phyloP scores from a whole-genome alignment of 371 early-diverging fungal species.

The Rhizopus sp. region DNA sequence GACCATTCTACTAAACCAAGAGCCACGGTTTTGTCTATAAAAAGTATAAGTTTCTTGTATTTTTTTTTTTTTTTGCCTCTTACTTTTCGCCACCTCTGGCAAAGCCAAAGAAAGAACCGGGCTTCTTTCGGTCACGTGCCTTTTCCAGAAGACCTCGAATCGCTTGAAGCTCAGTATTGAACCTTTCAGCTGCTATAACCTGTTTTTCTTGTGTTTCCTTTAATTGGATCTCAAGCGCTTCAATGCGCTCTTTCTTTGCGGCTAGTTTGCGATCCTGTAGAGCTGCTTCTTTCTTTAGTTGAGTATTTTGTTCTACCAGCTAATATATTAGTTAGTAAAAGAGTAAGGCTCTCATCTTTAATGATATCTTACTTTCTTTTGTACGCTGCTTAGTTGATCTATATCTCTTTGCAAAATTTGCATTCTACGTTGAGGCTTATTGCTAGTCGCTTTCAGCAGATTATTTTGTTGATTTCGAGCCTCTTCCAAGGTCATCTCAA shows the following conservation, averaged over 20 bases:
- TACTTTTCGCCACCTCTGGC: constrained; percentile 46
- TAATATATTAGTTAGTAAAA: constrained; percentile 17
- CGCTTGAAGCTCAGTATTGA: constrained; percentile 75
- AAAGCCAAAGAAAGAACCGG: constrained; percentile 62
- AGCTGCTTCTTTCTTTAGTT: constrained; percentile 89
- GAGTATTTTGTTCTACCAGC: constrained; percentile 92
- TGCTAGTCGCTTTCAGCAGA: constrained; percentile 77
- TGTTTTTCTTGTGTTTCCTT: constrained; percentile 76
- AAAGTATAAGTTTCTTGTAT: no score
- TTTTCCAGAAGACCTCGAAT: constrained; percentile 77
- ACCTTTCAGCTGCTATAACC: constrained; percentile 75
- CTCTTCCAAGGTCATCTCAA: constrained; percentile 93
- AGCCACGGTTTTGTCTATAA: not conserved
- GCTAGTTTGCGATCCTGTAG: constrained; percentile 88
- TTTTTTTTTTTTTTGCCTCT: no score
- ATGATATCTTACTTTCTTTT: constrained; percentile 69
- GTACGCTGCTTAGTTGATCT: constrained; percentile 92
- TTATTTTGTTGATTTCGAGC: constrained; percentile 86
- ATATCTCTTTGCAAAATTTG: constrained; percentile 92
- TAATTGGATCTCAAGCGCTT: constrained; percentile 79
- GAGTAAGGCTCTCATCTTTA: not conserved
- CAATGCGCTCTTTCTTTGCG: constrained; percentile 92
- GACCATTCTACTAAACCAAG: not conserved
- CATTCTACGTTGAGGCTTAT: constrained; percentile 92
- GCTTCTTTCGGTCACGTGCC: constrained; percentile 60